A percentile compares a stretch with the other conserved stretches of the same genome.
Evolutionary conservation across 2,329 filamentous ascomycete species (phyloP).

Genomic region (Pseudophaeomoniella oleicola): DNA sequence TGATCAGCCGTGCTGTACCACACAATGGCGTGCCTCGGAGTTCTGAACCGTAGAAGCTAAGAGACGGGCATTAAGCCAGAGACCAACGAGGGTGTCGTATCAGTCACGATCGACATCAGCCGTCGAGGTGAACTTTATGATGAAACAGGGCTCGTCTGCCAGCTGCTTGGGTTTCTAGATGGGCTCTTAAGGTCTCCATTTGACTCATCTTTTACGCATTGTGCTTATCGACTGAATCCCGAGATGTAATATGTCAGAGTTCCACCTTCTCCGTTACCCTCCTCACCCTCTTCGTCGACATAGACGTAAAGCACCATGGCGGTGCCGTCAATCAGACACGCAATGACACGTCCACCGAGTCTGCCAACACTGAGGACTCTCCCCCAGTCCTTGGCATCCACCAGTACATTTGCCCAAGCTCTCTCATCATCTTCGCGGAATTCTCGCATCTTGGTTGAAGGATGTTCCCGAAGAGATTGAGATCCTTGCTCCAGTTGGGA

Average conservation of each 20-base stretch:
- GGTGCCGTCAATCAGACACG: conserved; percentile 46
- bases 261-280: conserved; percentile 17
- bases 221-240: too few relatives aligned
- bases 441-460: conserved; percentile 61
- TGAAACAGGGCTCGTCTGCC: too few relatives aligned
- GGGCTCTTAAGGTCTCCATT: too few relatives aligned
- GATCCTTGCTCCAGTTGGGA: conserved; percentile 53
- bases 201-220: too few relatives aligned
- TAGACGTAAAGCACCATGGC: conserved; percentile 32
- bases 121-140: too few relatives aligned
- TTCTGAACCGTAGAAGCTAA: too few relatives aligned
- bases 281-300: conserved; percentile 21
- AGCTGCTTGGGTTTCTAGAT: too few relatives aligned
- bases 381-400: conserved; percentile 91
- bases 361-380: conserved; percentile 84
- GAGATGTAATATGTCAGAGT: neutral
- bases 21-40: too few relatives aligned
- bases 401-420: conserved; percentile 75
- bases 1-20: too few relatives aligned
- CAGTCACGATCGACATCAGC: too few relatives aligned
- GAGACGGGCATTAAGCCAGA: too few relatives aligned
- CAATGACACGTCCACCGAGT: conserved; percentile 80
- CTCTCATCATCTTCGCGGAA: conserved; percentile 55
- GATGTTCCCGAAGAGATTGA: conserved; percentile 58
- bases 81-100: too few relatives aligned